Percentiles rank a stretch among this genome's conserved stretches.
Evolutionary conservation across 192 early-diverging fungal species (phyloP).

Genomic region (Cetraspora pellucida): DNA sequence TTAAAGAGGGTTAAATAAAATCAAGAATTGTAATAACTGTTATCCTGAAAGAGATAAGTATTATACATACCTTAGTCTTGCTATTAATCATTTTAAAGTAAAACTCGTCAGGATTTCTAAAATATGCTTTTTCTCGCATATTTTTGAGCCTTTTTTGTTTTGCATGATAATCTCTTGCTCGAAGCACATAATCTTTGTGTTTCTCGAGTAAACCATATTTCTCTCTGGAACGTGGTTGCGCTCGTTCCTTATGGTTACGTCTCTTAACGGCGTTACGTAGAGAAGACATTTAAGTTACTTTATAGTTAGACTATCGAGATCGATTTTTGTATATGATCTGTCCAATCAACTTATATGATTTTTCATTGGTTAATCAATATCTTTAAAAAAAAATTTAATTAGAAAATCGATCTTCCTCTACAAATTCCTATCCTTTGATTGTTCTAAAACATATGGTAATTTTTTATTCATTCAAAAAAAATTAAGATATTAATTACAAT

Average conservation of each 20-base stretch:
- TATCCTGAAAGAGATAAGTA: neutral
- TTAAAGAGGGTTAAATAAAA: neutral
- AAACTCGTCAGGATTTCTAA: conserved; percentile 96
- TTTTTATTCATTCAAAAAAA: too few relatives aligned
- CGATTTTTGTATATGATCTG: neutral
- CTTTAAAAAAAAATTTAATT: too few relatives aligned
- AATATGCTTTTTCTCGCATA: conserved; percentile 82
- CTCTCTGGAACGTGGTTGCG: conserved; percentile 65
- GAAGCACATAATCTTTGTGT: conserved; percentile 96
- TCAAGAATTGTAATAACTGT: neutral
- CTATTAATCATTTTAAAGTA: conserved; percentile 96
- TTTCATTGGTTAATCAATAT: too few relatives aligned
- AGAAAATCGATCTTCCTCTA: too few relatives aligned
- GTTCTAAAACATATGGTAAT: too few relatives aligned
- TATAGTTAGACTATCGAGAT: neutral
- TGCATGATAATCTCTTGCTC: conserved; percentile 85
- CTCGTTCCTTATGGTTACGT: conserved; percentile 88
- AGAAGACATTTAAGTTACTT: conserved; percentile 52
- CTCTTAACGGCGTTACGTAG: conserved; percentile 83
- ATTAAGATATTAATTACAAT: too few relatives aligned
- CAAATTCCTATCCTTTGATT: too few relatives aligned
- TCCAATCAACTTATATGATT: too few relatives aligned
- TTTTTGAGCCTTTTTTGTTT: conserved; percentile 87
- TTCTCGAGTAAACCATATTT: conserved; percentile 89
- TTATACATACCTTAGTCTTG: conserved; percentile 65